Evolutionary conservation across 2,329 filamentous ascomycete genomes (phyloP).

Genomic region (Monosporascus sp.): DNA sequence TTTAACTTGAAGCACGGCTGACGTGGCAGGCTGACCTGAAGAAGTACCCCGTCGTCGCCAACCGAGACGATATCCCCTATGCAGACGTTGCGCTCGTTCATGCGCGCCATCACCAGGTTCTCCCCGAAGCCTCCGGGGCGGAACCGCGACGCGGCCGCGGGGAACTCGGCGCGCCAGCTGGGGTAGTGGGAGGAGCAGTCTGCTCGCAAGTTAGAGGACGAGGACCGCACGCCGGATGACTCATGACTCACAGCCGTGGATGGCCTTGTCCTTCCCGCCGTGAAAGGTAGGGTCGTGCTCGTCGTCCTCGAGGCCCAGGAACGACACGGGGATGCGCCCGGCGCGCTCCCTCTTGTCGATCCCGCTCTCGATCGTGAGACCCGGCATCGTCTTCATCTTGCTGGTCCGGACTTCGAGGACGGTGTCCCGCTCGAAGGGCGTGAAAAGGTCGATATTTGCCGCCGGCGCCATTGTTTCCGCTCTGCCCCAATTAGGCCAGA

Average conservation of each 20-base stretch:
- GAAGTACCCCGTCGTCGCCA: conserved; percentile 37
- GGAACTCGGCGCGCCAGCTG: conserved; percentile 48
- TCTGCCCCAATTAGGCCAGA: neutral
- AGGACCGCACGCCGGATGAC: neutral
- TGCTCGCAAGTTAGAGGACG: conserved; percentile 18
- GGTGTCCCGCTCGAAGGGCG: conserved; percentile 41
- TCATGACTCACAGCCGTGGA: conserved; percentile 46
- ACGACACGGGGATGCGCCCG: conserved; percentile 40
- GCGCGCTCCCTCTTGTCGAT: conserved; percentile 48
- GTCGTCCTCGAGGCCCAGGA: conserved; percentile 50
- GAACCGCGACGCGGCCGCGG: conserved; percentile 45
- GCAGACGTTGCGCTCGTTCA: conserved; percentile 61
- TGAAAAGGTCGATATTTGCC: conserved; percentile 31
- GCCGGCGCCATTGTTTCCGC: conserved; percentile 16
- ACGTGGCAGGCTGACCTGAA: conserved; percentile 57
- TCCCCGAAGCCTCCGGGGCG: conserved; percentile 58
- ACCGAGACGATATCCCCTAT: conserved; percentile 54
- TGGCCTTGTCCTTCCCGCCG: conserved; percentile 58
- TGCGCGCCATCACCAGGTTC: conserved; percentile 52
- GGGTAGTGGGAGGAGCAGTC: conserved; percentile 58
- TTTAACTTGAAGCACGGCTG: conserved; percentile 66
- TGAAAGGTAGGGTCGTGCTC: conserved; percentile 60
- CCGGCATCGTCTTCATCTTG: conserved; percentile 49
- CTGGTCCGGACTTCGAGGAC: conserved; percentile 54
- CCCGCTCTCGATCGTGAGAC: conserved; percentile 46